Evolutionary conservation across 257 asterid genomes (phyloP).

Genomic region (Solanum chiquidenum): DNA sequence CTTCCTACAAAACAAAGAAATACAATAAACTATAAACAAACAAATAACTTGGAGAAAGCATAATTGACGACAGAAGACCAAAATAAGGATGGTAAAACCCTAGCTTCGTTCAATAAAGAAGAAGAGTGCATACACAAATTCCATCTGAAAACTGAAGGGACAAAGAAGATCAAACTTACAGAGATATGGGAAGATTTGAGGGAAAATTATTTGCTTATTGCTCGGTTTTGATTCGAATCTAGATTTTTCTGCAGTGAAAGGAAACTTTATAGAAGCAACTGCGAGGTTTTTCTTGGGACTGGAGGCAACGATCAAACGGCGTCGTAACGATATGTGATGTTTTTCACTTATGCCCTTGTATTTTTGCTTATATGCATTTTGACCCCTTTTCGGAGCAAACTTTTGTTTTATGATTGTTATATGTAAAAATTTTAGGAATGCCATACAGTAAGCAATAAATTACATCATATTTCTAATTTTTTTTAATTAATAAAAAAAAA

Average conservation of each 20-base stretch:
- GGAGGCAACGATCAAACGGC: background rate
- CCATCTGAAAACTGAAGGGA: background rate
- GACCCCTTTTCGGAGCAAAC: background rate
- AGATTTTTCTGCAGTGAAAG: background rate
- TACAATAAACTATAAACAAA: background rate
- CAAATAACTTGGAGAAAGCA: background rate
- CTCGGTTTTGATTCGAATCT: background rate
- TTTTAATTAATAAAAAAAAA: accelerated
- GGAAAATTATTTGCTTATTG: background rate
- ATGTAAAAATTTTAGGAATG: too few relatives aligned
- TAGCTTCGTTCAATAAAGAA: background rate
- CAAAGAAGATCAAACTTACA: background rate
- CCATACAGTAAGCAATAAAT: too few relatives aligned
- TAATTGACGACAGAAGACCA: background rate
- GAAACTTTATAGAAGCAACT: background rate
- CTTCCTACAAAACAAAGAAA: background rate
- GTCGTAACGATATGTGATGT: background rate
- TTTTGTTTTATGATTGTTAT: background rate
- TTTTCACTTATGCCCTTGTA: background rate
- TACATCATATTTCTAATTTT: too few relatives aligned
- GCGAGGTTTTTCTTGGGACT: background rate
- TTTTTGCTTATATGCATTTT: background rate
- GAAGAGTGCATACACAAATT: background rate
- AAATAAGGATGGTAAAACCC: background rate
- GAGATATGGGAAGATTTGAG: background rate